phyloP scores from a whole-genome alignment of 108 stramenopile species.

The Conticribra guillardii region DNA sequence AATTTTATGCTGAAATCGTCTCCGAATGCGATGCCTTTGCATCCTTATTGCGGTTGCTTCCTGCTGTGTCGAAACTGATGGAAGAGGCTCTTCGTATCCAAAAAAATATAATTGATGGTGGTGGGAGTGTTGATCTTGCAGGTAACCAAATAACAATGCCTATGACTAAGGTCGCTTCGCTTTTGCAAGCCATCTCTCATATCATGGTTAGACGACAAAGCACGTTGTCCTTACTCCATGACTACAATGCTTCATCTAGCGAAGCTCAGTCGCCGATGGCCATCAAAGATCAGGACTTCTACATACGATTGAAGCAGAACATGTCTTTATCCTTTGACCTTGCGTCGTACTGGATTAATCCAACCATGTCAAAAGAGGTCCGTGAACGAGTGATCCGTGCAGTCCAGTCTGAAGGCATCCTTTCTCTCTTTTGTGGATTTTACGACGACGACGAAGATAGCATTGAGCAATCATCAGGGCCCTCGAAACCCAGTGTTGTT shows the following conservation, averaged over 20 bases:
- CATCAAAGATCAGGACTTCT: no score
- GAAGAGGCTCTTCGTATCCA: slow-evolving; percentile 5
- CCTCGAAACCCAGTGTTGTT: not conserved
- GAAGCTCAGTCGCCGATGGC: not conserved
- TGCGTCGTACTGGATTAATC: slow-evolving; percentile 25
- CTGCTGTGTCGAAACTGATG: slow-evolving; percentile 28
- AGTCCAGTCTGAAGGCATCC: slow-evolving; percentile 26
- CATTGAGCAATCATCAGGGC: not conserved
- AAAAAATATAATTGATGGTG: not conserved
- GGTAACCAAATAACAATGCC: not conserved
- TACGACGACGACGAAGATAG: slow-evolving; percentile 18
- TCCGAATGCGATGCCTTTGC: slow-evolving; percentile 32
- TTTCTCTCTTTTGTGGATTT: slow-evolving; percentile 30
- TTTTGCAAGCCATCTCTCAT: slow-evolving; percentile 27
- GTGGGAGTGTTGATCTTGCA: no score
- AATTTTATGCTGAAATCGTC: slow-evolving; percentile 46
- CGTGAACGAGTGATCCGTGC: slow-evolving; percentile 17
- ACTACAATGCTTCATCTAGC: not conserved
- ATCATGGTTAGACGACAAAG: slow-evolving; percentile 39
- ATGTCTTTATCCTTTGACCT: slow-evolving; percentile 30
- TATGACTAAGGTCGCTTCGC: not conserved
- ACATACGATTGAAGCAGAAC: slow-evolving; percentile 3
- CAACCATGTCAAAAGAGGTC: slow-evolving; percentile 4
- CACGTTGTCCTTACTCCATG: slow-evolving; percentile 17
- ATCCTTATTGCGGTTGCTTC: slow-evolving; percentile 15